Conservation (phyloP, 2,329 filamentous ascomycete species). For the Ophiocordyceps unilateralis region DNA sequence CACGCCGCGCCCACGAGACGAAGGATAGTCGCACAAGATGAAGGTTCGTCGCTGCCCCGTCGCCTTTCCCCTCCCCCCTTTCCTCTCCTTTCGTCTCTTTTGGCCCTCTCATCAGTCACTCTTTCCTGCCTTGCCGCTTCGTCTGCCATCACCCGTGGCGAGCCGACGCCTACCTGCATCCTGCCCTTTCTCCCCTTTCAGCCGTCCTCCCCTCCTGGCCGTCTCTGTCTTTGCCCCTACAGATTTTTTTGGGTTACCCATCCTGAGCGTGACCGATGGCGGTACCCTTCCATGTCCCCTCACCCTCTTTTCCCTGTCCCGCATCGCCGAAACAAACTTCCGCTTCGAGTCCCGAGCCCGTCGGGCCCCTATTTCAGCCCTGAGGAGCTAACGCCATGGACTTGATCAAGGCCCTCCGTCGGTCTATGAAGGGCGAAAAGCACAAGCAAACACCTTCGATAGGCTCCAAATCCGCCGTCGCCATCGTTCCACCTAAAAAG, state of each 20-base stretch:
- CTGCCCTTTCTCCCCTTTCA: neutral
- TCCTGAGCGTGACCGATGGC: neutral
- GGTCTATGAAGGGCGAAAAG: conserved; percentile 85
- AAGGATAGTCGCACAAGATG: conserved; percentile 15
- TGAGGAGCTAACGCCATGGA: conserved; percentile 24
- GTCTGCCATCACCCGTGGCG: neutral
- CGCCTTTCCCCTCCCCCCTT: conserved; percentile 2
- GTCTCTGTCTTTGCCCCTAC: neutral
- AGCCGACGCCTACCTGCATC: neutral
- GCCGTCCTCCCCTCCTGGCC: neutral
- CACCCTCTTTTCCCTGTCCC: neutral
- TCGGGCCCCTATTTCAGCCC: neutral
- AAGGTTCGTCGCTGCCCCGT: conserved; percentile 13
- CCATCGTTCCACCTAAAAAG: conserved; percentile 87
- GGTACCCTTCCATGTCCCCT: neutral
- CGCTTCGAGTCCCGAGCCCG: neutral
- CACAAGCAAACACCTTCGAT: conserved; percentile 56
- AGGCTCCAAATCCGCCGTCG: conserved; percentile 68
- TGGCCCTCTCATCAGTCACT: conserved; percentile 3
- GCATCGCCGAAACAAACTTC: neutral
- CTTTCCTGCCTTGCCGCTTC: neutral
- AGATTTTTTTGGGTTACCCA: neutral
- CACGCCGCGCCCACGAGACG: neutral
- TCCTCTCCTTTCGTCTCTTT: neutral
- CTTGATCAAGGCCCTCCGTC: conserved; percentile 52